Evolutionary conservation across 192 early-diverging fungal genomes (phyloP), one percentile per base, ranked within the genome.

Genomic region (Backusella tarrabulga): DNA sequence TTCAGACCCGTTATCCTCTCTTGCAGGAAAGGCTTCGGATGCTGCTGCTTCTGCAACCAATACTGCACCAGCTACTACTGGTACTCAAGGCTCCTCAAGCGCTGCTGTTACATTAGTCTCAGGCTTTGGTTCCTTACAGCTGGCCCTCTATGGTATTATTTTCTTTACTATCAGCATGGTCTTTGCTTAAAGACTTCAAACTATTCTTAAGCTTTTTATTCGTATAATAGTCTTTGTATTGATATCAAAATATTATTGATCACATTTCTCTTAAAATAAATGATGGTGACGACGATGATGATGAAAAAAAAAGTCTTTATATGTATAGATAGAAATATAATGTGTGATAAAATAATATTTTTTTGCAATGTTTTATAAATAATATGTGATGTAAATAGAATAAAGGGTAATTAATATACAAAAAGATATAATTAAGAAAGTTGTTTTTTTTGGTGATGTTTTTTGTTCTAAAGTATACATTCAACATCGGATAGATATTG

Each of bases 301-400:
- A 4, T 44, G 23, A 35, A 29, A 44, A 23, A 32, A n/a, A 44
- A 1, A 44, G 17, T 46, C 15, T 26, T 32, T 72, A 26, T 38
- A 9, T 70, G 7, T 40, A 35, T n/a, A 19, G 6, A 6, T 41
- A 11, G 19, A 26, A 29, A 29, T 72, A n/a, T 72, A 26, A n/a
- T 68, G 67, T 68, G 35, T 36, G 67, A 35, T 35, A 35, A 35
- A 35, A 68, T 35, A 68, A 35, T 68, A 36, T 71, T 71, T 32
- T 42, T 71, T 71, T 46, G 23, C 46, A 29, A 32, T 71, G 19
- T 71, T 60, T 23, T 60, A 60, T 60, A 60, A 60, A 21, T 60
- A 21, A 2, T 60, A 60, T 26, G 54, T 60, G 54, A 21, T 60
- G 46, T 50, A 50, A 50, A n/a, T n/a, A 50, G 46, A 50, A 50